Base-by-base conservation (phyloP, 208 protist genomes). In the Blechomonas ayalai region DNA sequence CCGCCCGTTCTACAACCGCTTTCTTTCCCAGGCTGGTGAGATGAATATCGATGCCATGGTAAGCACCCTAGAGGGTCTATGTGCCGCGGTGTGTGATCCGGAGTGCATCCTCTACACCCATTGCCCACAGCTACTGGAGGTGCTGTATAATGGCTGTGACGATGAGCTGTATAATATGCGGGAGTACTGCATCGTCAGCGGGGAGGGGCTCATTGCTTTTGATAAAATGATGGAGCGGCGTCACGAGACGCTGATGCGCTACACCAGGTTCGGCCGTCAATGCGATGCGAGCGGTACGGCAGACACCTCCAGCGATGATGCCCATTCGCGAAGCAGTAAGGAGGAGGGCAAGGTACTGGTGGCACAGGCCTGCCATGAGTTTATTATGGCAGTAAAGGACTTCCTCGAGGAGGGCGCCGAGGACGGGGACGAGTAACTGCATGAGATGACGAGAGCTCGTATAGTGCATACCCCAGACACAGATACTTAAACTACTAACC, bases 121-220 rank as follows among this genome's bases (percentile, higher is more conserved):
- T 51, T 73, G 59, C 1, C 62, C 72, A 28, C 39, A 66, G 52
- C 57, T 92, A 35, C 37, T 89, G 36, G 69, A 86, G 57, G 59
- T 66, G 31, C 65, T 92, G 3, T 84, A 84, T 59, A 82, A 75
- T 50, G 65, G 60, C 47, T 88, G 79, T 52, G 65, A 83, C 16
- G 66, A 82, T 8, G 70, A 72, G 6, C 39, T 86, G 19, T 89
- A 86, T 44, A 46, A 77, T 23, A 64, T 78, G 47, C 73, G 77
- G 13, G 75, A 72, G 13, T 92, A 84, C 57, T 92, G 83, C 57
- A 84, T 89, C 26, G 76, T 92, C 23, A 84, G 62, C 25, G 76
- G 66, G 8, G 57, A 83, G 25, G 71, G 69, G 1, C 65, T 92
- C 7, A 63, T 88, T 16, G 56, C 68, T 22, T 92, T 92, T 50